These are phyloP conservation scores for Karstenula rhodostoma DNA, from an alignment of 2,329 filamentous ascomycete species.

Conservation along the genomic window DNA sequence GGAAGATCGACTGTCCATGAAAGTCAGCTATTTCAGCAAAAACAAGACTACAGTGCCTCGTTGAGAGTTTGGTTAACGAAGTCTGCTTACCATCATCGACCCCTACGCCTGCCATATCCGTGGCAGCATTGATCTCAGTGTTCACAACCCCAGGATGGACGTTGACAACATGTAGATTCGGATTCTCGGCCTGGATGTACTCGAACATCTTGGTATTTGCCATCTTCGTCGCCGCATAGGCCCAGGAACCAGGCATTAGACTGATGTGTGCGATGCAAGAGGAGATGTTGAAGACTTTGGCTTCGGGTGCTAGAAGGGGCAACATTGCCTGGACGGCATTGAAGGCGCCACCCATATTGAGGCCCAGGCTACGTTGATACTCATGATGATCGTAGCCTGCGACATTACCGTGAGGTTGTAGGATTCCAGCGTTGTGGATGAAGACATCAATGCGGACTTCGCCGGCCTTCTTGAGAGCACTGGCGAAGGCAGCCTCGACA, in stretches of 20 bases:
- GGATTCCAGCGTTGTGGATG: constrained; percentile 17
- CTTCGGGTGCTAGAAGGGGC: constrained; percentile 14
- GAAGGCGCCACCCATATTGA: constrained; percentile 26
- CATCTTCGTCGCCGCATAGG: constrained; percentile 45
- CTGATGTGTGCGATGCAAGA: constrained; percentile 17
- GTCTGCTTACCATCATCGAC: constrained; percentile 24
- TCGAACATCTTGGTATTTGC: constrained; percentile 46
- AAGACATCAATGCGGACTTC: constrained; percentile 17
- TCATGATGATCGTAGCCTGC: constrained; percentile 17
- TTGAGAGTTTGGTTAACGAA: too few relatives aligned
- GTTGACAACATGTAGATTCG: constrained; percentile 44
- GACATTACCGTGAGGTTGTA: constrained; percentile 12
- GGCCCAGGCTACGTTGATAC: constrained; percentile 10
- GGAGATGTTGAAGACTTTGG: constrained; percentile 24
- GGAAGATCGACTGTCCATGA: constrained; percentile 29
- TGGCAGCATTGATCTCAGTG: constrained; percentile 42
- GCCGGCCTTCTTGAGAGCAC: constrained; percentile 14
- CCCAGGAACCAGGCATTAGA: constrained; percentile 14
- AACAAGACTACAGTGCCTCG: too few relatives aligned
- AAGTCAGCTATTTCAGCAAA: constrained; percentile 14
- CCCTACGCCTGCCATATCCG: constrained; percentile 6
- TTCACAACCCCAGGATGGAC: constrained; percentile 52
- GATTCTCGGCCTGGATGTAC: constrained; percentile 47
- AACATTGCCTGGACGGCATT: constrained; percentile 23
- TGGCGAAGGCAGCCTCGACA: constrained; percentile 17